Evolutionary conservation across 176 grass and related monocot species (phyloP).

Genomic region (Juncus effusus): DNA sequence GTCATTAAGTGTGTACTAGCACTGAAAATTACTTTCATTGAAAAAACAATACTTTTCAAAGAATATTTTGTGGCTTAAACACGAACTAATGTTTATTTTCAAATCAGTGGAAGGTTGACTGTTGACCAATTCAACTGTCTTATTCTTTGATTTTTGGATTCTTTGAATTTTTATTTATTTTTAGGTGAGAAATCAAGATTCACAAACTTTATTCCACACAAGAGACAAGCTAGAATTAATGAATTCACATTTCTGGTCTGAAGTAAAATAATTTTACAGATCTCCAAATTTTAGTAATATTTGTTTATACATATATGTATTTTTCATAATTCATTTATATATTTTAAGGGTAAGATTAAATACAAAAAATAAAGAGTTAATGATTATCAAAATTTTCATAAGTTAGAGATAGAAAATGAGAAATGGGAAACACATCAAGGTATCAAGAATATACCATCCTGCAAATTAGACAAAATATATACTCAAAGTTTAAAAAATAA

Average conservation of each 20-base stretch:
- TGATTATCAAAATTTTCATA: neutral
- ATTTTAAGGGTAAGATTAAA: neutral
- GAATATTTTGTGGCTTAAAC: neutral
- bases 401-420: neutral
- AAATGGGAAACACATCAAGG: conserved; percentile 14
- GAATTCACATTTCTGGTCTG: neutral
- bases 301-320: neutral
- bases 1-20: neutral
- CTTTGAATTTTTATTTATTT: neutral
- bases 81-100: neutral
- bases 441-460: conserved; percentile 50
- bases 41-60: conserved; percentile 17
- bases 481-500: neutral
- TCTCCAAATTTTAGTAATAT: too few relatives aligned
- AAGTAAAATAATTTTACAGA: neutral
- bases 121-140: neutral
- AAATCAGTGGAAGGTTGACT: neutral
- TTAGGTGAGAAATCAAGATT: neutral
- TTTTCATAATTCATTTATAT: conserved; percentile 3
- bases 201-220: neutral
- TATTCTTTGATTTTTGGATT: conserved; percentile 14
- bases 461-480: conserved; percentile 28
- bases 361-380: neutral
- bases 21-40: too few relatives aligned
- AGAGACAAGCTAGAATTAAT: neutral